These are phyloP conservation scores for Geranium brycei DNA, from an alignment of 345 rosid species.

Conservation along the genomic window DNA sequence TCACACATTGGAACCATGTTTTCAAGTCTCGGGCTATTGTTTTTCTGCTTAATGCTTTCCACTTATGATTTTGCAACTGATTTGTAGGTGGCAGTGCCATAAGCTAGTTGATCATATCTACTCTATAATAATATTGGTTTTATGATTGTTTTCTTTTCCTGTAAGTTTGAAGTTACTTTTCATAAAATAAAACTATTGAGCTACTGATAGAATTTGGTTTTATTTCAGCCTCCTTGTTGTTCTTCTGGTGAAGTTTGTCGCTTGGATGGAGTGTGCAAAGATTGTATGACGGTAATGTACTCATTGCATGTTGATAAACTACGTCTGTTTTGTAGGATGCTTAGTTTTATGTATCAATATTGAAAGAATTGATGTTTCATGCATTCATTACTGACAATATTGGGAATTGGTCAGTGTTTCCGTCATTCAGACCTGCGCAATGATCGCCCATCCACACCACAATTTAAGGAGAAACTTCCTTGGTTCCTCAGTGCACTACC, in stretches of 20 bases:
- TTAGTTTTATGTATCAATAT: constrained; percentile 2
- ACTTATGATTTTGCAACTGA: not conserved
- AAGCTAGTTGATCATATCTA: not conserved
- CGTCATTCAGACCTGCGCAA: constrained; percentile 71
- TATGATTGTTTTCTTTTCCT: not conserved
- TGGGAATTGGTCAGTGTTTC: constrained; percentile 62
- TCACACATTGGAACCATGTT: not conserved
- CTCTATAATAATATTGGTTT: not conserved
- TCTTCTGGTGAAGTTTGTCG: constrained; percentile 45
- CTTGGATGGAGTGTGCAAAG: constrained; percentile 69
- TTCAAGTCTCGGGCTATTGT: not conserved
- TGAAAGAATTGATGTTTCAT: constrained; percentile 3
- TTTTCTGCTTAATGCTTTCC: not conserved
- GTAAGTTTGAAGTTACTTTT: no score
- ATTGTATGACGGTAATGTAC: constrained; percentile 81
- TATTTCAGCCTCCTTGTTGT: constrained; percentile 84
- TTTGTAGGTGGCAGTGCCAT: not conserved
- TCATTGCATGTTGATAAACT: not conserved
- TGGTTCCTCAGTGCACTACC: constrained; percentile 93
- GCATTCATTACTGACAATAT: constrained; percentile 7
- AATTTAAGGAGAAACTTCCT: constrained; percentile 86
- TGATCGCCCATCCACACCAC: constrained; percentile 77
- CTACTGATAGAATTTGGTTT: not conserved
- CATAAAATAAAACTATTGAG: not conserved
- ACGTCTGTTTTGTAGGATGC: not conserved